A percentile compares a stretch with the other conserved stretches of the same genome.
phyloP scores from a whole-genome alignment of 768 basidiomycete species.

The Lactarius psammicola region DNA sequence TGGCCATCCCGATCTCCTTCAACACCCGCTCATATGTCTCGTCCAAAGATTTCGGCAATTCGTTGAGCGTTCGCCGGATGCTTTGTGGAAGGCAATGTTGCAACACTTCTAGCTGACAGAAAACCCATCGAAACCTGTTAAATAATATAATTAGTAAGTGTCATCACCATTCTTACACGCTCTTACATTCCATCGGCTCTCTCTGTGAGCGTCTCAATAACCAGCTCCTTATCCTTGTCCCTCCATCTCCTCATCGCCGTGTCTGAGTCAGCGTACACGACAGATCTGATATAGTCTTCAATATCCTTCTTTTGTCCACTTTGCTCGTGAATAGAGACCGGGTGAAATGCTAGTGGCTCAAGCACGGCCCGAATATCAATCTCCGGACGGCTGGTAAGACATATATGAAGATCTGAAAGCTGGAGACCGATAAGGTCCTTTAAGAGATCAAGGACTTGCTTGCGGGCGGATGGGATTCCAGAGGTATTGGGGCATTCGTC shows the following conservation, averaged over 20 bases:
- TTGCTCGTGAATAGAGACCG: neutral
- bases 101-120: neutral
- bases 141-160: neutral
- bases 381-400: neutral
- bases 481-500: neutral
- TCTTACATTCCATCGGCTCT: neutral
- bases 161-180: neutral
- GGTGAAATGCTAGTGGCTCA: neutral
- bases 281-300: neutral
- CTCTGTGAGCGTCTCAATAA: neutral
- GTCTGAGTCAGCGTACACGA: neutral
- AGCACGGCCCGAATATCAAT: neutral
- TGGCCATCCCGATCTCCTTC: neutral
- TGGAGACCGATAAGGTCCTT: neutral
- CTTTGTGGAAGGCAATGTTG: neutral
- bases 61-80: neutral
- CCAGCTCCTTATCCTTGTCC: neutral
- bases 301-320: neutral
- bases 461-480: neutral
- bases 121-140: neutral
- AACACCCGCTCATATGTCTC: neutral
- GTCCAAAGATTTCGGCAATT: neutral
- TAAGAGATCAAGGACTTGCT: neutral
- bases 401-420: neutral
- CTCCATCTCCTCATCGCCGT: neutral